These are phyloP conservation scores for Mycena citricolor DNA, from an alignment of 1,284 basidiomycete species.

Conservation along the genomic window DNA sequence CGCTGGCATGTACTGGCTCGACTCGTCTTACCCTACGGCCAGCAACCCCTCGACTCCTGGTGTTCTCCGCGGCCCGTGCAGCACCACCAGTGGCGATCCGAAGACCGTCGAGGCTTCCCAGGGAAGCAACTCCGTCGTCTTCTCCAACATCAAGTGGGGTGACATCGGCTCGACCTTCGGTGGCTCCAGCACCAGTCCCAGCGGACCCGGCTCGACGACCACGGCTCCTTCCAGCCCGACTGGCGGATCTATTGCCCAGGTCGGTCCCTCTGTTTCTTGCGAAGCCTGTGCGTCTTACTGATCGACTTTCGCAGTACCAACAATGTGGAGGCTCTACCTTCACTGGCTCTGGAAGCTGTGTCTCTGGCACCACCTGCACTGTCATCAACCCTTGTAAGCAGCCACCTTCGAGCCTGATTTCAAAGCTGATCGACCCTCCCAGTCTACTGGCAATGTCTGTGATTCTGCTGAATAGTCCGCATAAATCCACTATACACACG, in stretches of 20 bases:
- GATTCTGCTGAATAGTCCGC: too few relatives aligned
- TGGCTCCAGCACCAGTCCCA: conserved; percentile 5
- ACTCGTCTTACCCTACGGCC: conserved; percentile 40
- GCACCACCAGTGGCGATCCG: conserved; percentile 47
- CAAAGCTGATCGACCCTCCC: too few relatives aligned
- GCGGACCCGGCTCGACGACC: background rate
- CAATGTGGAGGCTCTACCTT: too few relatives aligned
- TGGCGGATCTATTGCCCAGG: background rate
- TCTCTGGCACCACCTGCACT: too few relatives aligned
- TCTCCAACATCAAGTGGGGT: conserved; percentile 58
- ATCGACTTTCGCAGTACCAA: too few relatives aligned
- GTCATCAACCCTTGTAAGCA: too few relatives aligned
- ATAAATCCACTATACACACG: too few relatives aligned
- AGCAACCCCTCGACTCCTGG: conserved; percentile 35
- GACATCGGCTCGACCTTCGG: conserved; percentile 48
- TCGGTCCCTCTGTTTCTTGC: background rate
- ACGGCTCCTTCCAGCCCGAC: background rate
- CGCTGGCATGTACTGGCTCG: conserved; percentile 50
- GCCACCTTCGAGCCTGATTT: too few relatives aligned
- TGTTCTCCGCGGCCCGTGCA: conserved; percentile 49
- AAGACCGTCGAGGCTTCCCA: conserved; percentile 40
- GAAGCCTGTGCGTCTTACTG: too few relatives aligned
- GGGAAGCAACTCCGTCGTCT: conserved; percentile 44
- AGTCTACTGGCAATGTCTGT: too few relatives aligned
- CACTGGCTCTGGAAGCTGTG: too few relatives aligned